Conservation (phyloP, 2,329 filamentous ascomycete genomes). For the Laburnicola sp. region DNA sequence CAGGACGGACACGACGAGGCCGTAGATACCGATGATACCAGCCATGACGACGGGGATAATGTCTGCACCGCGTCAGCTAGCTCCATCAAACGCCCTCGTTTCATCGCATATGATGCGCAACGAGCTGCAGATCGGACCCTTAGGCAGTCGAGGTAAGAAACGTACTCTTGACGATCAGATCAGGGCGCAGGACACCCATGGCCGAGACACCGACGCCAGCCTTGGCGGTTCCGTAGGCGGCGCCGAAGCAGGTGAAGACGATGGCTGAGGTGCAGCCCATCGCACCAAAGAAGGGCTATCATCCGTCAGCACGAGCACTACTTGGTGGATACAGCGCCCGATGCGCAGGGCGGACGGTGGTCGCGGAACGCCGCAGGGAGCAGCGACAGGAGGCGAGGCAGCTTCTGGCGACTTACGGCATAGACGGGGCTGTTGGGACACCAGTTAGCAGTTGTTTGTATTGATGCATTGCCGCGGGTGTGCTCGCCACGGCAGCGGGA, state of each 20-base stretch:
- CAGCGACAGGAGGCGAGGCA: conserved; percentile 26
- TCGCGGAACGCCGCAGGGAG: conserved; percentile 22
- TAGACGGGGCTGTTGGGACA: conserved; percentile 78
- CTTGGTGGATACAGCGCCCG: conserved; percentile 11
- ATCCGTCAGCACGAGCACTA: conserved; percentile 25
- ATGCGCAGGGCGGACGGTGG: conserved; percentile 13
- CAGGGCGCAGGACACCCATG: conserved; percentile 96
- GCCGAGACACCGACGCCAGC: conserved; percentile 97
- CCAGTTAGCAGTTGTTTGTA: conserved; percentile 35
- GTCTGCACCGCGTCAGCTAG: conserved; percentile 60
- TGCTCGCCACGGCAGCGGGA: conserved; percentile 16
- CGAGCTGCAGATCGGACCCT: background rate
- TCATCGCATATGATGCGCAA: background rate
- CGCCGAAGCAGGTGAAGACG: conserved; percentile 94
- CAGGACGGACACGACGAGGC: conserved; percentile 57
- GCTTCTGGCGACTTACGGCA: conserved; percentile 74
- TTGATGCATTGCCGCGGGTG: conserved; percentile 1
- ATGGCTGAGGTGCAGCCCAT: conserved; percentile 96
- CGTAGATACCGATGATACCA: conserved; percentile 99
- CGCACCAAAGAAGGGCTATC: conserved; percentile 88
- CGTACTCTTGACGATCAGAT: conserved; percentile 99
- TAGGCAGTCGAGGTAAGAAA: conserved; percentile 19
- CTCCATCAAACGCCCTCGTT: background rate
- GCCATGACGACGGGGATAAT: conserved; percentile 99
- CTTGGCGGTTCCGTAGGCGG: conserved; percentile 98